Conservation (phyloP, 2,329 filamentous ascomycete genomes). For the Neofusicoccum parvum region DNA sequence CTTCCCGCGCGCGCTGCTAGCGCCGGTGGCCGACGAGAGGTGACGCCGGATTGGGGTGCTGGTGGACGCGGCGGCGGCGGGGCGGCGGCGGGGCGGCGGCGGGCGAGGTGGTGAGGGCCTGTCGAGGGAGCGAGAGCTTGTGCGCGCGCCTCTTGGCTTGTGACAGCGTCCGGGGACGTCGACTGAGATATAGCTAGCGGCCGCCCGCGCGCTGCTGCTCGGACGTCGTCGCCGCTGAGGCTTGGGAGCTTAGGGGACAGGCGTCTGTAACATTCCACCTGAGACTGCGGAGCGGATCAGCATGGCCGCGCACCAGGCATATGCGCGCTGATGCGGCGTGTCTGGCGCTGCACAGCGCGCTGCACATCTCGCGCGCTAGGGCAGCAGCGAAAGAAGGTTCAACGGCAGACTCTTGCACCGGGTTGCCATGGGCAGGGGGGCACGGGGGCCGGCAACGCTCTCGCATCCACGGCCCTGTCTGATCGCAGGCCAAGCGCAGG, state of each 20-base stretch:
- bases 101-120: conserved; percentile 1
- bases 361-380: conserved; percentile 11
- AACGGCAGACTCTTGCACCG: conserved; percentile 16
- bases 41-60: conserved; percentile 8
- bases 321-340: conserved; percentile 6
- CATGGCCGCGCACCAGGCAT: conserved; percentile 10
- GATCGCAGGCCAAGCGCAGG: neutral
- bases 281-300: conserved; percentile 17
- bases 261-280: conserved; percentile 16
- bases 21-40: neutral
- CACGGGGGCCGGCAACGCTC: conserved; percentile 6
- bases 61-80: neutral
- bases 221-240: neutral
- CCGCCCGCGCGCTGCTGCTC: neutral
- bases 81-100: neutral
- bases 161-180: conserved; percentile 8
- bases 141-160: neutral
- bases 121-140: neutral
- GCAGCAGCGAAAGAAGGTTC: conserved; percentile 14
- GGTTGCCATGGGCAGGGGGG: conserved; percentile 16
- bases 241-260: neutral
- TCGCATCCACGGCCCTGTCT: neutral
- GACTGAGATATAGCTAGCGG: neutral
- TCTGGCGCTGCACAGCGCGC: conserved; percentile 15
- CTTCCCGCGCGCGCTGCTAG: conserved; percentile 15